Conservation (phyloP, 768 basidiomycete genomes). For the Tulasnella sp. region DNA sequence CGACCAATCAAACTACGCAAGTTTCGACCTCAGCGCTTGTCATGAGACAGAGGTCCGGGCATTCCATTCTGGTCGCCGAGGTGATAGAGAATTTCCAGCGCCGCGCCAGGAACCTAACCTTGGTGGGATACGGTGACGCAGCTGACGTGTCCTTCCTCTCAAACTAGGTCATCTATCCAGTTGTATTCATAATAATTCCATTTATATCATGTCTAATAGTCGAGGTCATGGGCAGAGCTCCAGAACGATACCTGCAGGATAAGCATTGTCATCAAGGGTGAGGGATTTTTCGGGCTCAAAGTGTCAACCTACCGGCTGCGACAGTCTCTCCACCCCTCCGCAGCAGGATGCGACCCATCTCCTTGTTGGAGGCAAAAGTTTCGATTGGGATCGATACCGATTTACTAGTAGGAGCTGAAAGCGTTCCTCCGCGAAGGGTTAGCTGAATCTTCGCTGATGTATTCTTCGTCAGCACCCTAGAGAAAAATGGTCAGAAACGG, state of each 20-base stretch:
- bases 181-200: background rate
- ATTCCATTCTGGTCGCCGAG: no score
- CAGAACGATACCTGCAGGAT: background rate
- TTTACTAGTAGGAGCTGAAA: slow-evolving; percentile 40
- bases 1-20: no score
- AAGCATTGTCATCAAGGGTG: background rate
- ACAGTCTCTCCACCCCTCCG: slow-evolving; percentile 89
- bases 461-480: slow-evolving; percentile 77
- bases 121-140: no score
- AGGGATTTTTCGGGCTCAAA: background rate
- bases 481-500: background rate
- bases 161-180: no score
- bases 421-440: slow-evolving; percentile 51
- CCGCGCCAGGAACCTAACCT: no score
- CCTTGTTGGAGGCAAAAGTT: slow-evolving; percentile 79
- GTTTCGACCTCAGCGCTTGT: no score
- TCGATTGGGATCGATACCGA: slow-evolving; percentile 73
- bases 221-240: background rate
- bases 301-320: slow-evolving; percentile 57
- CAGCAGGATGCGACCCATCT: slow-evolving; percentile 89
- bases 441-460: slow-evolving; percentile 82
- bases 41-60: no score
- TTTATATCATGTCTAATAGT: background rate
- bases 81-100: no score
- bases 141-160: no score